Evolutionary conservation across 805 yeast species (phyloP).

Genomic region (Kodamaea neixiangensis): DNA sequence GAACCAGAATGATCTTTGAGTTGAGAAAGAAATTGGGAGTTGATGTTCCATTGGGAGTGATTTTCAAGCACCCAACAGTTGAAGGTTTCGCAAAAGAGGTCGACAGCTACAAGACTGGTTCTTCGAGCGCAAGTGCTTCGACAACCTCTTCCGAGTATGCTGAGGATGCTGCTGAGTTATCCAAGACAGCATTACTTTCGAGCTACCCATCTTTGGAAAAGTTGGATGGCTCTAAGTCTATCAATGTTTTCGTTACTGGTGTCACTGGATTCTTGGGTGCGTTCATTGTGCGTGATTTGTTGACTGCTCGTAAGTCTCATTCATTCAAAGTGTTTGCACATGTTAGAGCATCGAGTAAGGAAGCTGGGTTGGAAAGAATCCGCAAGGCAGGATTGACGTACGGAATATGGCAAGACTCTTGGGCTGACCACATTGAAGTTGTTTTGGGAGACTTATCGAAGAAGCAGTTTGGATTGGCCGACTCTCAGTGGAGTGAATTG

Average conservation of each 20-base stretch:
- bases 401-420: constrained; percentile 74
- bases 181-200: constrained; percentile 39
- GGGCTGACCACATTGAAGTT: constrained; percentile 59
- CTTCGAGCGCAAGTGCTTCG: constrained; percentile 33
- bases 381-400: constrained; percentile 74
- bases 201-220: constrained; percentile 49
- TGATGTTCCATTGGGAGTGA: constrained; percentile 85
- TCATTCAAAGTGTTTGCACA: constrained; percentile 76
- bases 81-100: constrained; percentile 75
- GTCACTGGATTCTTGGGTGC: constrained; percentile 96
- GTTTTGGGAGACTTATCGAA: constrained; percentile 81
- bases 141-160: constrained; percentile 47
- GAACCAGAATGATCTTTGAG: constrained; percentile 95
- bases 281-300: constrained; percentile 75
- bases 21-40: constrained; percentile 75
- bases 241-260: constrained; percentile 87
- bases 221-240: constrained; percentile 31
- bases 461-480: constrained; percentile 68
- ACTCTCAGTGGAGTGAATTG: constrained; percentile 58
- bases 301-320: constrained; percentile 50
- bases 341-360: constrained; percentile 77
- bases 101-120: constrained; percentile 54
- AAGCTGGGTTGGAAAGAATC: constrained; percentile 75
- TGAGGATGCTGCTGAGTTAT: constrained; percentile 67
- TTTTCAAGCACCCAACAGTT: constrained; percentile 88